Evolutionary conservation across 306 rosid genomes (phyloP).

Genomic region (Luffa acutangula): DNA sequence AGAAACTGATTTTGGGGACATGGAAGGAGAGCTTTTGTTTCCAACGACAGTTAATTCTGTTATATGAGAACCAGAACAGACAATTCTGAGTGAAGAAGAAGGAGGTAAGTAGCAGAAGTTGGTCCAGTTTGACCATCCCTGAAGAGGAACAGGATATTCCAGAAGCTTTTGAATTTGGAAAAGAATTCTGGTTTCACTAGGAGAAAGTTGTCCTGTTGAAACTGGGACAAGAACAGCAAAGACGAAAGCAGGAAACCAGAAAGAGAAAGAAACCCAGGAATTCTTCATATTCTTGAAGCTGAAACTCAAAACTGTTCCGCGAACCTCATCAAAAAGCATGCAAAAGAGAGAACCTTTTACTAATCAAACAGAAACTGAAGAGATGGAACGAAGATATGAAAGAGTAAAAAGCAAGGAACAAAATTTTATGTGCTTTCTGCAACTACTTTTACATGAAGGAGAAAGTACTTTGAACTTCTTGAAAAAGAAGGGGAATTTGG

Average conservation of each 20-base stretch:
- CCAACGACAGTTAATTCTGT: constrained; percentile 57
- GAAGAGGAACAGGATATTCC: constrained; percentile 62
- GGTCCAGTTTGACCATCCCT: constrained; percentile 56
- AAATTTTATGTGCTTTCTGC: constrained; percentile 18
- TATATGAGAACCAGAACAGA: constrained; percentile 39
- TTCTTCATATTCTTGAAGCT: constrained; percentile 34
- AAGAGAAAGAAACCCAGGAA: constrained; percentile 32
- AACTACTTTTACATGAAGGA: constrained; percentile 5
- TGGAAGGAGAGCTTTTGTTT: constrained; percentile 32
- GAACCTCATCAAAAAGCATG: constrained; percentile 3
- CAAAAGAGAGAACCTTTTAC: neutral
- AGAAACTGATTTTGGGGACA: neutral
- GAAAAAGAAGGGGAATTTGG: constrained; percentile 9
- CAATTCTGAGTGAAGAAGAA: constrained; percentile 47
- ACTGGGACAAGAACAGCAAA: constrained; percentile 34
- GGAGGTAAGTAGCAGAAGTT: constrained; percentile 59
- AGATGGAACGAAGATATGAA: neutral
- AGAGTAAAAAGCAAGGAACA: constrained; percentile 8
- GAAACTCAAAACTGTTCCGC: constrained; percentile 13
- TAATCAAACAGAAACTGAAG: neutral
- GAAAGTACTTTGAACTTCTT: neutral
- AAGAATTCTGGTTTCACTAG: constrained; percentile 43
- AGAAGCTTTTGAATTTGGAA: constrained; percentile 55
- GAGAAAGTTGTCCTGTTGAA: constrained; percentile 42
- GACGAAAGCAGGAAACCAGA: constrained; percentile 21